Evolutionary conservation across 2,329 filamentous ascomycete species (phyloP), one percentile per base, ranked within the genome.

Genomic region (Alternaria hordeiaustralica): DNA sequence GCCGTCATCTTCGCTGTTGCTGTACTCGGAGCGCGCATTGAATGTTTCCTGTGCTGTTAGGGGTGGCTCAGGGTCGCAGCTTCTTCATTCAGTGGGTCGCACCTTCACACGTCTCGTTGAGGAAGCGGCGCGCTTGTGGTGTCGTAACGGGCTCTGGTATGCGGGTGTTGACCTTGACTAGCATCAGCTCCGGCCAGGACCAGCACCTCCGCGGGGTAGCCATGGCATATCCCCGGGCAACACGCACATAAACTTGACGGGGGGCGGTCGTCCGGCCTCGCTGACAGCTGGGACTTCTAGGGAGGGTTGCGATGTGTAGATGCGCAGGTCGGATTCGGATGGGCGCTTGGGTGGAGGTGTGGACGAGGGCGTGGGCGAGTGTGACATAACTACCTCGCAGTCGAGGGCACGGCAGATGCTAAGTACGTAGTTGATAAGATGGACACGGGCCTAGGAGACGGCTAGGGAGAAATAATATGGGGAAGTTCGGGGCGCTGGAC

Each of bases 21-120:
- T 90, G 80, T 96, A 97, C 77, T 96, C 90, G 28, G 93, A 94
- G 63, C 89, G 89, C 58, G 95, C 95, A 84, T 97, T 91, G 74
- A 97, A 88, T 4, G 95, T 97, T 88, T 97, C 94, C 91, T 95
- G 66, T 25, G 21, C 7, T 3, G 45, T 64, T 12, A 63, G 58
- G 20, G 25, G 23, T n/a, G 18, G 10, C 9, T 25, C 21, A 30
- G 13, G 18, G 9, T 33, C n/a, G 21, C 41, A 33, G n/a, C 12
- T 15, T 3, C 9, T 33, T 1, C 9, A 28, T 12, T 7, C 15
- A 20, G 20, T 20, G 44, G 12, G 21, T 33, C 79, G 61, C 70
- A 88, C 87, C 82, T 92, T 92, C 66, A 92, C 88, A 71, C 83
- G 84, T 78, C 86, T 84, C 50, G 87, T 86, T 49, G 84, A 83